A percentile compares a stretch with the other conserved stretches of the same genome.
Conservation (phyloP, 352 stramenopile species). For the Peronosclerospora sorghi region DNA sequence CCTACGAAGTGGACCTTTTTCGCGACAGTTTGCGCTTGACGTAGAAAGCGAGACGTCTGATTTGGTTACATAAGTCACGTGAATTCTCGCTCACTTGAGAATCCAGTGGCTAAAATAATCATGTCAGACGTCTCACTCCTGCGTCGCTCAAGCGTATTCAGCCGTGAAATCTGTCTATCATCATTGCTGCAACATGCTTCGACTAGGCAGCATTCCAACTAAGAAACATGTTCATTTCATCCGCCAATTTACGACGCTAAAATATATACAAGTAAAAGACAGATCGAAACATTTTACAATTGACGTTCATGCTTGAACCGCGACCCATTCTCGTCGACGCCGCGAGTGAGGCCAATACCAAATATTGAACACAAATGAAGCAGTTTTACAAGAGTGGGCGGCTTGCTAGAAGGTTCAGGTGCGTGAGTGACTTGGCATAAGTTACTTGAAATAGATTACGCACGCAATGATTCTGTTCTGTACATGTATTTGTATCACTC, state of each 20-base stretch:
- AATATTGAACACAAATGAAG: slow-evolving; percentile 12
- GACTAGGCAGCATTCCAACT: slow-evolving; percentile 3
- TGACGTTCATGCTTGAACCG: too few species aligned
- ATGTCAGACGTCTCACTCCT: neutral
- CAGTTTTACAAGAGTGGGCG: slow-evolving; percentile 3
- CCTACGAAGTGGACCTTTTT: slow-evolving; percentile 44
- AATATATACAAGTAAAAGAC: too few species aligned
- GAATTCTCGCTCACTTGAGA: too few species aligned
- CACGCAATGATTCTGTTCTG: too few species aligned
- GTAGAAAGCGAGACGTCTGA: too few species aligned
- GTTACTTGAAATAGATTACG: too few species aligned
- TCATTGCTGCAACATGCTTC: slow-evolving; percentile 24
- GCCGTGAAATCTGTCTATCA: slow-evolving; percentile 29
- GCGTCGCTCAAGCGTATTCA: slow-evolving; percentile 9
- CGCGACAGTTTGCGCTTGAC: too few species aligned
- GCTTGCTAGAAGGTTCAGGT: slow-evolving; percentile 3
- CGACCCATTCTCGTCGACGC: slow-evolving; percentile 24
- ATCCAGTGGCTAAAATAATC: neutral
- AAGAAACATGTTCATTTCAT: neutral
- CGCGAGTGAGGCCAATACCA: slow-evolving; percentile 2
- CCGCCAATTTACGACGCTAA: neutral
- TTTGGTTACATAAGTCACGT: too few species aligned
- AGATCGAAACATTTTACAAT: too few species aligned
- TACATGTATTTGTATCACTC: slow-evolving; percentile 18
- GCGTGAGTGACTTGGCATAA: slow-evolving; percentile 7